Conservation (phyloP, 768 basidiomycete genomes). For the Termitomyces sp. region DNA sequence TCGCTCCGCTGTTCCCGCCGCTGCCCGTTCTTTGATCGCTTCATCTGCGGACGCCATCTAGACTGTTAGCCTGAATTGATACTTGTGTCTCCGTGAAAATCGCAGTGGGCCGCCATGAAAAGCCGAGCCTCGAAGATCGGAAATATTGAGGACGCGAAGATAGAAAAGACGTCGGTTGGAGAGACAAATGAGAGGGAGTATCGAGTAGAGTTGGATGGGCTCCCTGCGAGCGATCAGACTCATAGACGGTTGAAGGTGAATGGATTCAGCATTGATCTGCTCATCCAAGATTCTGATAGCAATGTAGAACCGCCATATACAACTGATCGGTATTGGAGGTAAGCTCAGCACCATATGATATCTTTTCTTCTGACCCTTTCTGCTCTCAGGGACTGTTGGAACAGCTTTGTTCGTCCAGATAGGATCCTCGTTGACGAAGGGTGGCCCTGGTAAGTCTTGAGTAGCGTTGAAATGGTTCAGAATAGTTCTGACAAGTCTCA, state of each 20-base stretch:
- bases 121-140: constrained; percentile 6
- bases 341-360: background rate
- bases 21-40: background rate
- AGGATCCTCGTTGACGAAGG: constrained; percentile 54
- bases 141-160: background rate
- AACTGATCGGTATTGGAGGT: constrained; percentile 53
- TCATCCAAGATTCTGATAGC: background rate
- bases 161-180: constrained; percentile 3
- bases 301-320: constrained; percentile 47
- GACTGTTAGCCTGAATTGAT: background rate
- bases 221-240: constrained; percentile 30
- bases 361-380: background rate
- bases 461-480: background rate
- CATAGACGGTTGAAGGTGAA: constrained; percentile 38
- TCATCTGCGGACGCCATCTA: background rate
- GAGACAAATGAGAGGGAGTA: constrained; percentile 10
- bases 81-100: background rate
- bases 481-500: constrained; percentile 15
- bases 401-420: constrained; percentile 77
- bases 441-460: constrained; percentile 54
- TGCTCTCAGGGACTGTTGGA: constrained; percentile 58
- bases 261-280: background rate
- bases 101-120: constrained; percentile 8
- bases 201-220: constrained; percentile 15
- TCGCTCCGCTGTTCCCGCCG: background rate